Evolutionary conservation across 805 yeast genomes (phyloP).

Genomic region (Saturnispora quitensis): DNA sequence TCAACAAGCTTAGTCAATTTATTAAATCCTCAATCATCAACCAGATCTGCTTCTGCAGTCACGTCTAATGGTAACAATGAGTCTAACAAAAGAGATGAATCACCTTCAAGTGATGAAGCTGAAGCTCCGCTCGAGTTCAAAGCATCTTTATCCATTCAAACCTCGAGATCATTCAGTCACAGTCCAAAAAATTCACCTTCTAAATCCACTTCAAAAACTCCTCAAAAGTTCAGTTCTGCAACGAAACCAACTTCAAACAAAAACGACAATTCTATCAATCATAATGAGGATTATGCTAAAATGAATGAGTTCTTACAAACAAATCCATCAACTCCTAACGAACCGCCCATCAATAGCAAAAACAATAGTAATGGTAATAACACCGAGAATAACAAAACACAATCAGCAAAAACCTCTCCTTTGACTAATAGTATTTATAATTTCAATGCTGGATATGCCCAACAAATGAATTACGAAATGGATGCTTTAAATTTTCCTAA

Average conservation of each 20-base stretch:
- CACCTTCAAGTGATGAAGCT: neutral
- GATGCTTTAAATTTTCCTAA: slow-evolving; percentile 2
- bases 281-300: slow-evolving; percentile 22
- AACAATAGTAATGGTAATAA: neutral
- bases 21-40: neutral
- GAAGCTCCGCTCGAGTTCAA: slow-evolving; percentile 11
- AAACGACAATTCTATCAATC: neutral
- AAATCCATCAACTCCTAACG: slow-evolving; percentile 28
- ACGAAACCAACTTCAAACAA: neutral
- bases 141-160: slow-evolving; percentile 7
- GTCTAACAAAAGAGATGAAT: neutral
- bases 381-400: neutral
- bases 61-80: neutral
- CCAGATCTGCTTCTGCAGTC: slow-evolving; percentile 1
- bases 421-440: neutral
- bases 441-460: slow-evolving; percentile 7
- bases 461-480: slow-evolving; percentile 8
- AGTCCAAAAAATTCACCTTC: neutral
- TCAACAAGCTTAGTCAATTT: slow-evolving; percentile 6
- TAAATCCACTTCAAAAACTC: neutral
- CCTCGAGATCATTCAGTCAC: neutral
- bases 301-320: slow-evolving; percentile 11
- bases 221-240: neutral
- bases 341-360: neutral
- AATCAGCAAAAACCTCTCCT: neutral